These are phyloP conservation scores for Musa schizocarpa DNA, from an alignment of 176 grass and related monocot species.

Conservation along the genomic window DNA sequence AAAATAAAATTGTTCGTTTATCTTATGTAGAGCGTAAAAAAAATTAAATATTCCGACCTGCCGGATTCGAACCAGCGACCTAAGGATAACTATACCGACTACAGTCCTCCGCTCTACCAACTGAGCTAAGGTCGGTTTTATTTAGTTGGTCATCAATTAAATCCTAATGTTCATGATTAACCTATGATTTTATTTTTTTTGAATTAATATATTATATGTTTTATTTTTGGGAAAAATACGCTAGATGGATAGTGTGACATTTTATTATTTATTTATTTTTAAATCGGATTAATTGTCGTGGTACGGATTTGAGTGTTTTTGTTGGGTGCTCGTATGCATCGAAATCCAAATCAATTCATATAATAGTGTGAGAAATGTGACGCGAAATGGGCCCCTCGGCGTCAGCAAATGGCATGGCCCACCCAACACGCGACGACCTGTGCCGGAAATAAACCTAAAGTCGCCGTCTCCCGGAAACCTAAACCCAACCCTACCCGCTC, in stretches of 20 bases:
- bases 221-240: too few relatives aligned
- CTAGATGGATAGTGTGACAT: too few relatives aligned
- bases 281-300: too few relatives aligned
- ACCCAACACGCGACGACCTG: not conserved
- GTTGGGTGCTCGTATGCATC: too few relatives aligned
- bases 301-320: too few relatives aligned
- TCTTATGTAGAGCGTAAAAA: too few relatives aligned
- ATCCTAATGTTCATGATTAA: rapidly evolving
- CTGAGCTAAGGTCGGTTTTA: slow-evolving; percentile 82
- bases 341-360: not conserved
- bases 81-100: slow-evolving; percentile 52
- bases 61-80: slow-evolving; percentile 97
- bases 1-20: too few relatives aligned
- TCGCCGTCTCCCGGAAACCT: not conserved
- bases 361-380: not conserved
- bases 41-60: slow-evolving; percentile 83
- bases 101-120: slow-evolving; percentile 99
- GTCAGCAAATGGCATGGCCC: not conserved
- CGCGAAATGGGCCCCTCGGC: not conserved
- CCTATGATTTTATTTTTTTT: too few relatives aligned
- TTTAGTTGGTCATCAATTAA: too few relatives aligned
- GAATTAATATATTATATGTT: too few relatives aligned
- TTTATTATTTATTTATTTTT: too few relatives aligned
- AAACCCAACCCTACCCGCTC: not conserved
- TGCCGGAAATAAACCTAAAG: not conserved